A percentile compares a stretch with the other conserved stretches of the same genome.
Evolutionary conservation across 495 filamentous ascomycete genomes (phyloP).

Genomic region (Neurospora sp.): DNA sequence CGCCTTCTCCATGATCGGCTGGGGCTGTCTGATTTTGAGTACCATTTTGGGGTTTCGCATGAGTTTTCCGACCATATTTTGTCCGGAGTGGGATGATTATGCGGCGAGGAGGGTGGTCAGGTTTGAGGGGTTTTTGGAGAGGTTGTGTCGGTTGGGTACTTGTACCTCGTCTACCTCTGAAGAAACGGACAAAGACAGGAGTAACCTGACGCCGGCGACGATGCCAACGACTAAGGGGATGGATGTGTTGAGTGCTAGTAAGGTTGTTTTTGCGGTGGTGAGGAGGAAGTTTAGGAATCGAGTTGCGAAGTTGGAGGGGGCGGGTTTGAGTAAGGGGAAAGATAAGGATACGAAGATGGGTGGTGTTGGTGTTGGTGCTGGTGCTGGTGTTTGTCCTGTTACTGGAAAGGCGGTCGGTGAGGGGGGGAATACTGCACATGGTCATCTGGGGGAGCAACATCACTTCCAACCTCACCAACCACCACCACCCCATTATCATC

Average conservation of each 20-base stretch:
- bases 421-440: background rate
- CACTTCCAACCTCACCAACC: background rate
- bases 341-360: background rate
- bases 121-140: constrained; percentile 21
- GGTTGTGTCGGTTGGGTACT: constrained; percentile 13
- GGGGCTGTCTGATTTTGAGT: constrained; percentile 24
- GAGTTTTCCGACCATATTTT: constrained; percentile 26
- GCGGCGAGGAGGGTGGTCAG: constrained; percentile 20
- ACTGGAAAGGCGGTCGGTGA: background rate
- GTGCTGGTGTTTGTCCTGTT: background rate
- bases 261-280: constrained; percentile 30
- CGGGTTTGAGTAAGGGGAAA: too few relatives aligned
- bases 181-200: background rate
- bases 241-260: constrained; percentile 28
- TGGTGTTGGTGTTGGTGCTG: background rate
- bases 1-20: constrained; percentile 24
- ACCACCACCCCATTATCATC: background rate
- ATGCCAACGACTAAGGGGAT: constrained; percentile 7
- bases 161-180: background rate
- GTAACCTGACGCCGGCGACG: background rate
- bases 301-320: constrained; percentile 24
- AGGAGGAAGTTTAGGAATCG: constrained; percentile 27
- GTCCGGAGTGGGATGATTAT: constrained; percentile 28
- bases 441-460: background rate
- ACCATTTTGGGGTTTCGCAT: constrained; percentile 33